Evolutionary conservation across 1,139 yeast genomes (phyloP).

Genomic region (Saccharomycopsis phalli): DNA sequence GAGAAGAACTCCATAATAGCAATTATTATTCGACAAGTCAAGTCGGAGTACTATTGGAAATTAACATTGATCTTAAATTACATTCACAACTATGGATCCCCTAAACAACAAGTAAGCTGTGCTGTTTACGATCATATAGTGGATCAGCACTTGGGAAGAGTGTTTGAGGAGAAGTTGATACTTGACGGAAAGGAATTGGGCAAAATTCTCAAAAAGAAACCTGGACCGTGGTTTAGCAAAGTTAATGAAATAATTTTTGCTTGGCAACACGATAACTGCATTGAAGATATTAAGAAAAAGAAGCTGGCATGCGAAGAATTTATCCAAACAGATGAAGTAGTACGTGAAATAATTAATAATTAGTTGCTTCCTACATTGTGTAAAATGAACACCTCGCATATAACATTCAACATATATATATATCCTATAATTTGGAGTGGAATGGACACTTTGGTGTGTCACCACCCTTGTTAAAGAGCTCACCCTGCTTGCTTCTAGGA

Average conservation of each 20-base stretch:
- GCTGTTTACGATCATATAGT: slow-evolving; percentile 23
- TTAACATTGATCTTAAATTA: slow-evolving; percentile 14
- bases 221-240: slow-evolving; percentile 78
- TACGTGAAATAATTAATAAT: no score
- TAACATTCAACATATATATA: background rate
- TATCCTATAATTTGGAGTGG: slow-evolving; percentile 15
- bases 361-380: no score
- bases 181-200: slow-evolving; percentile 64
- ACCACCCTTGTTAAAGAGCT: slow-evolving; percentile 17
- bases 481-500: slow-evolving; percentile 28
- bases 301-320: slow-evolving; percentile 44
- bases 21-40: slow-evolving; percentile 8
- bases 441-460: slow-evolving; percentile 13
- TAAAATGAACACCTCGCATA: no score
- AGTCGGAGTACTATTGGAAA: slow-evolving; percentile 14
- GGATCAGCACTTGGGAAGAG: slow-evolving; percentile 32
- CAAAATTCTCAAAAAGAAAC: slow-evolving; percentile 43
- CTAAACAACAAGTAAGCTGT: background rate
- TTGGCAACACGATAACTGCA: slow-evolving; percentile 62
- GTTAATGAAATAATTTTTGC: slow-evolving; percentile 46
- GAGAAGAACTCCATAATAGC: slow-evolving; percentile 11
- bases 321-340: slow-evolving; percentile 26
- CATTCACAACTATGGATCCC: slow-evolving; percentile 1
- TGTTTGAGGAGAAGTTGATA: slow-evolving; percentile 41
- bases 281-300: slow-evolving; percentile 36